Conservation (phyloP, 129 eudicot species). For the Dittrichia graveolens region DNA sequence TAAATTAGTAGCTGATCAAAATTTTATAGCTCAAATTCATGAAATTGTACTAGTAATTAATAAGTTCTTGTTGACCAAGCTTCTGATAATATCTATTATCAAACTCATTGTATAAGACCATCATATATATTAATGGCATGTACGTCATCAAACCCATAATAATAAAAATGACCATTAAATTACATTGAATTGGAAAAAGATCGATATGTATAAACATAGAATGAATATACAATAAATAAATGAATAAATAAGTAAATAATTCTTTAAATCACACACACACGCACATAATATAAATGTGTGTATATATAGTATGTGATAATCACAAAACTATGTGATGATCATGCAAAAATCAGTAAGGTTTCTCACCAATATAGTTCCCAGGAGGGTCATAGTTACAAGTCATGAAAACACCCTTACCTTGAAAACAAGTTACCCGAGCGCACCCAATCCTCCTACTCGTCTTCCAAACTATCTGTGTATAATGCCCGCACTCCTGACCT, state of each 20-base stretch:
- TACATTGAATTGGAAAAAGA: not conserved
- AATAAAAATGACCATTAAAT: not conserved
- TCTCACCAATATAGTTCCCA: slow-evolving; percentile 75
- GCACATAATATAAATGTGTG: not conserved
- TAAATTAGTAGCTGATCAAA: too few relatives aligned
- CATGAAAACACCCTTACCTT: slow-evolving; percentile 64
- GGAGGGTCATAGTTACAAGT: slow-evolving; percentile 84
- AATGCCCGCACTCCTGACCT: slow-evolving; percentile 79
- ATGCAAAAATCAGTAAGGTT: slow-evolving; percentile 55
- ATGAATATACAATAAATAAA: slow-evolving; percentile 7
- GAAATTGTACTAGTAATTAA: too few relatives aligned
- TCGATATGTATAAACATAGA: not conserved
- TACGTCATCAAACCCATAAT: not conserved
- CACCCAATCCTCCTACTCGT: slow-evolving; percentile 64
- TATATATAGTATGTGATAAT: slow-evolving; percentile 6
- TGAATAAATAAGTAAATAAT: not conserved
- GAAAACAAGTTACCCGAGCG: slow-evolving; percentile 56
- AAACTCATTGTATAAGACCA: too few relatives aligned
- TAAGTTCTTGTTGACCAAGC: too few relatives aligned
- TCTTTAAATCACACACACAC: not conserved
- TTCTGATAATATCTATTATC: too few relatives aligned
- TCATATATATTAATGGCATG: too few relatives aligned
- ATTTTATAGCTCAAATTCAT: too few relatives aligned
- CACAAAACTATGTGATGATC: slow-evolving; percentile 17
- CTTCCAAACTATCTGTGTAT: slow-evolving; percentile 77